phyloP scores from a whole-genome alignment of 345 rosid genomes.

The Heritiera littoralis region DNA sequence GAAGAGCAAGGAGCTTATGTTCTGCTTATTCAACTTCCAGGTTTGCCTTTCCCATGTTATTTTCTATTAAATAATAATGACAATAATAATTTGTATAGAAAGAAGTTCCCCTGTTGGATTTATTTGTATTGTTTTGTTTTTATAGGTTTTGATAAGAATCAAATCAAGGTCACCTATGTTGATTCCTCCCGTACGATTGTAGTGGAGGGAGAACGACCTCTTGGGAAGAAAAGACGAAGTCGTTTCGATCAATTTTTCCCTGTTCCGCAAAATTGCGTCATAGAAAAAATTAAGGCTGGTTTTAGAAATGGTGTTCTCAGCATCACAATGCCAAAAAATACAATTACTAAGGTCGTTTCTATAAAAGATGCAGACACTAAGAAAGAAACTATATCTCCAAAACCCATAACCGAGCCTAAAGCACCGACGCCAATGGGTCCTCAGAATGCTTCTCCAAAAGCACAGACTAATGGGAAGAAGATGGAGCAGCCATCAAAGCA shows the following conservation, averaged over 20 bases:
- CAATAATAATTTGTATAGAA: background rate
- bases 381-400: background rate
- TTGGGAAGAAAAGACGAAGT: conserved; percentile 35
- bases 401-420: background rate
- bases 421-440: background rate
- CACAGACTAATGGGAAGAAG: background rate
- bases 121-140: background rate
- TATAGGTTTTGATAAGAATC: conserved; percentile 58
- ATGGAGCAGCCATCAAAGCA: background rate
- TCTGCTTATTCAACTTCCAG: conserved; percentile 4
- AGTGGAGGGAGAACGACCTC: conserved; percentile 48
- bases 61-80: no score
- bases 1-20: background rate
- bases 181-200: conserved; percentile 35
- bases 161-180: conserved; percentile 45
- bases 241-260: conserved; percentile 46
- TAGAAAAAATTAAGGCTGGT: conserved; percentile 45
- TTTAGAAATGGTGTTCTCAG: conserved; percentile 44
- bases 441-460: background rate
- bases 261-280: conserved; percentile 57
- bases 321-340: conserved; percentile 57
- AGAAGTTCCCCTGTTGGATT: background rate
- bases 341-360: background rate
- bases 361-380: background rate
- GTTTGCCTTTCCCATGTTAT: background rate